Evolutionary conservation across 208 protist species (phyloP).

Genomic region (Leishmania braziliensis): DNA sequence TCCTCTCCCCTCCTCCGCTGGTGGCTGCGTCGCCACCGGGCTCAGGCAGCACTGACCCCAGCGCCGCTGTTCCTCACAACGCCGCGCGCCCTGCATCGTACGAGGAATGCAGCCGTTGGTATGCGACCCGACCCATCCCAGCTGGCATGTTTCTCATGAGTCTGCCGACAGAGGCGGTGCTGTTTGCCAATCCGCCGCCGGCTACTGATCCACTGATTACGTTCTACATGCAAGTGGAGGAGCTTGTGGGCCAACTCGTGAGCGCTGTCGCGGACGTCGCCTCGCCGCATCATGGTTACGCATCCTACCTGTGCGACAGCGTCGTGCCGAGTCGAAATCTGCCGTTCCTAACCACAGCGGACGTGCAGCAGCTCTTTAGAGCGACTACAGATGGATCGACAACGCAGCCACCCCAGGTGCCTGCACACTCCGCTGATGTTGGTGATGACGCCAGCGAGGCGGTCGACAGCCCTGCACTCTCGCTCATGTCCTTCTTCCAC

Average conservation of each 20-base stretch:
- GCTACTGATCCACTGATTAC: slow-evolving; percentile 49
- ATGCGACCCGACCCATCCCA: slow-evolving; percentile 58
- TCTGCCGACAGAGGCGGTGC: slow-evolving; percentile 65
- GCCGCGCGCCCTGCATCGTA: slow-evolving; percentile 17
- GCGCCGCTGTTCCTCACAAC: neutral
- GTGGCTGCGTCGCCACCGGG: neutral
- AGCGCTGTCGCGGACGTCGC: slow-evolving; percentile 35
- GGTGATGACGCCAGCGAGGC: neutral
- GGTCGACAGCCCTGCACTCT: slow-evolving; percentile 46
- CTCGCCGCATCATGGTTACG: slow-evolving; percentile 69
- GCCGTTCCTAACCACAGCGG: slow-evolving; percentile 56
- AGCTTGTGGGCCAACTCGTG: slow-evolving; percentile 75
- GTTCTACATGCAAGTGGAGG: slow-evolving; percentile 82
- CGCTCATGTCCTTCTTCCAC: slow-evolving; percentile 74
- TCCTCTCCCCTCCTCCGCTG: slow-evolving; percentile 38
- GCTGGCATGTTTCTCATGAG: slow-evolving; percentile 82
- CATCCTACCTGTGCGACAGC: slow-evolving; percentile 70
- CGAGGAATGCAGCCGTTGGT: slow-evolving; percentile 54
- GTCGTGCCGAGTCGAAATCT: slow-evolving; percentile 72
- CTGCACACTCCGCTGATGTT: neutral
- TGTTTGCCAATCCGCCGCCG: slow-evolving; percentile 69
- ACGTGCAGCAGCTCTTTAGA: slow-evolving; percentile 38
- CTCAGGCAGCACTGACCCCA: neutral
- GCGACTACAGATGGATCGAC: neutral
- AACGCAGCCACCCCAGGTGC: neutral